Percentiles rank a stretch among this genome's conserved stretches.
Conservation (phyloP, 2,329 filamentous ascomycete genomes). For the Claviceps capensis region DNA sequence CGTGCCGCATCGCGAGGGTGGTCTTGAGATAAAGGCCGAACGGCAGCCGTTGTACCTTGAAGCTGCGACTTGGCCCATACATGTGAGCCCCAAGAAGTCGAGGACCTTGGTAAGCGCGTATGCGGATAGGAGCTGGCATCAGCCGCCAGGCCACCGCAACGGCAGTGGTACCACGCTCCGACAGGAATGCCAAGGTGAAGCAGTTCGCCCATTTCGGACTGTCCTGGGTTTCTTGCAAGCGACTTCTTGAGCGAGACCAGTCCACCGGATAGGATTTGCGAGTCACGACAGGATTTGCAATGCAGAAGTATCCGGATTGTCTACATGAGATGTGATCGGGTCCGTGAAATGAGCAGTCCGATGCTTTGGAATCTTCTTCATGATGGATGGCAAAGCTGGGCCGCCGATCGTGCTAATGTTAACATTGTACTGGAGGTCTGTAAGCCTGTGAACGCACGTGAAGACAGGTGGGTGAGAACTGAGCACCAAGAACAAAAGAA, state of each 20-base stretch:
- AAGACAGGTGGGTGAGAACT: not conserved
- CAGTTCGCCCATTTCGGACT: not conserved
- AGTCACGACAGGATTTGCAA: not conserved
- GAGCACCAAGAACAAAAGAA: not conserved
- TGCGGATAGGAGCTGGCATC: not conserved
- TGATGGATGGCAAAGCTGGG: not conserved
- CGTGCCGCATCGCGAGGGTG: not conserved
- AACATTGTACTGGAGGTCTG: not conserved
- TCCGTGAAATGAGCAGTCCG: not conserved
- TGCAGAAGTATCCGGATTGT: not conserved
- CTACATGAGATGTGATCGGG: not conserved
- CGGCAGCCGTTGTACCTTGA: constrained; percentile 9
- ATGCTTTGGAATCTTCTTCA: not conserved
- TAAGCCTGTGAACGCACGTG: not conserved
- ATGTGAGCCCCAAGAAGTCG: not conserved
- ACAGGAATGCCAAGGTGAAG: not conserved
- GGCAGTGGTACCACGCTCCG: not conserved
- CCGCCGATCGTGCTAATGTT: not conserved
- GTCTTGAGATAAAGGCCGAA: constrained; percentile 10
- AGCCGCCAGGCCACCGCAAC: not conserved
- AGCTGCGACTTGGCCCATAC: constrained; percentile 7
- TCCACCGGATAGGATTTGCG: not conserved
- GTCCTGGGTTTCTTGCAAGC: not conserved
- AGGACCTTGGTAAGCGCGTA: constrained; percentile 1
- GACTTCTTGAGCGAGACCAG: not conserved